Evolutionary conservation across 129 eudicot species (phyloP).

Genomic region (Flaveria ramosissima): DNA sequence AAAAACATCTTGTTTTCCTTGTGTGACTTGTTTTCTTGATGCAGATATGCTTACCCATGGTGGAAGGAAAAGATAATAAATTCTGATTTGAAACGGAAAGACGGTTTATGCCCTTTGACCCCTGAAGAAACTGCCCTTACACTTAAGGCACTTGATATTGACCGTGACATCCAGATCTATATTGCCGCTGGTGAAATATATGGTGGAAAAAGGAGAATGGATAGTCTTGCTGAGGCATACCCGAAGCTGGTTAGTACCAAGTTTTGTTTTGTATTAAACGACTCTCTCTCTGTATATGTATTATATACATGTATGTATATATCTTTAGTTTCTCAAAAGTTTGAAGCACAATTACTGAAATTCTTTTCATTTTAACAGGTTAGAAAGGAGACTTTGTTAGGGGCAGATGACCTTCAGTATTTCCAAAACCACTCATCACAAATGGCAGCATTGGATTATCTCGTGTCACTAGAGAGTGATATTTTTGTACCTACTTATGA

Average conservation of each 20-base stretch:
- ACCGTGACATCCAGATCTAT: constrained; percentile 77
- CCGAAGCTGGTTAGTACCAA: constrained; percentile 72
- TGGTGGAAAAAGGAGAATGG: constrained; percentile 84
- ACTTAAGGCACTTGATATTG: constrained; percentile 79
- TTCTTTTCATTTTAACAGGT: constrained; percentile 51
- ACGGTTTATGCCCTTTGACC: constrained; percentile 95
- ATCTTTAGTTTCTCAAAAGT: neutral
- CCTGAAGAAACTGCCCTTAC: constrained; percentile 98
- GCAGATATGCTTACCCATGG: constrained; percentile 98
- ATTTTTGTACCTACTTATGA: constrained; percentile 95
- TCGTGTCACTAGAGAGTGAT: constrained; percentile 95
- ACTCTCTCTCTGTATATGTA: too few species aligned
- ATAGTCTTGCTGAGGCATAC: constrained; percentile 70
- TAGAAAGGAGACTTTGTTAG: constrained; percentile 87
- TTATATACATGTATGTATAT: neutral
- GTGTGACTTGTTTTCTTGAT: constrained; percentile 13
- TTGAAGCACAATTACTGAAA: neutral
- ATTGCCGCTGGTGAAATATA: constrained; percentile 99
- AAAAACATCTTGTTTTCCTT: neutral
- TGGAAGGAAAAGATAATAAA: constrained; percentile 97
- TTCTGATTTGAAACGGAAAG: constrained; percentile 83
- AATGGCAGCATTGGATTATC: constrained; percentile 97
- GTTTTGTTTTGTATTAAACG: neutral
- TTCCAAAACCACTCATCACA: constrained; percentile 96
- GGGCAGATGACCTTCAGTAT: constrained; percentile 70